Evolutionary conservation across 1,139 yeast species (phyloP).

Genomic region (Blastobotrys malaysiensis): DNA sequence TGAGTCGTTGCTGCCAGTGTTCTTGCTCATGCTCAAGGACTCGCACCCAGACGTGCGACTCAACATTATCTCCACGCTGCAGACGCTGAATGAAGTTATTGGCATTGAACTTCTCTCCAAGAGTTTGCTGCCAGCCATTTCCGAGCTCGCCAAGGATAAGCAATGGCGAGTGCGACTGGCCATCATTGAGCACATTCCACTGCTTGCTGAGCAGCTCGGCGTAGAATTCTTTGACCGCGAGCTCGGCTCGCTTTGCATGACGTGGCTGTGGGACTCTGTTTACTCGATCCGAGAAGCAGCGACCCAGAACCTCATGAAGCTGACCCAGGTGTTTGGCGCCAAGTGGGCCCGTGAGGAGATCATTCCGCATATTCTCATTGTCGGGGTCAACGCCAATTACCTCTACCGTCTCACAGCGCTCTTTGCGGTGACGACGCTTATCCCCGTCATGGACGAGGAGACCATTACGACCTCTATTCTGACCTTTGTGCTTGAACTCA

Average conservation of each 20-base stretch:
- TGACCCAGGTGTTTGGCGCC: slow-evolving; percentile 84
- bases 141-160: slow-evolving; percentile 92
- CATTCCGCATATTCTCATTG: slow-evolving; percentile 62
- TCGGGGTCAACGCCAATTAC: slow-evolving; percentile 56
- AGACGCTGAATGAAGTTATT: slow-evolving; percentile 87
- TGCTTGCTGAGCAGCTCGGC: slow-evolving; percentile 93
- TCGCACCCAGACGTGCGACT: slow-evolving; percentile 95
- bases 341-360: slow-evolving; percentile 89
- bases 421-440: slow-evolving; percentile 75
- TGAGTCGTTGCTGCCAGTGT: slow-evolving; percentile 78
- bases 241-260: slow-evolving; percentile 82
- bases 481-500: slow-evolving; percentile 71
- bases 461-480: slow-evolving; percentile 61
- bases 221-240: slow-evolving; percentile 90
- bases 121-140: slow-evolving; percentile 88
- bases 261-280: slow-evolving; percentile 98
- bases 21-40: slow-evolving; percentile 90
- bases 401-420: slow-evolving; percentile 88
- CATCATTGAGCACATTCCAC: slow-evolving; percentile 92
- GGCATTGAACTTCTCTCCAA: slow-evolving; percentile 87
- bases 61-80: slow-evolving; percentile 86
- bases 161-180: slow-evolving; percentile 98
- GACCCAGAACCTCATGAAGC: slow-evolving; percentile 69
- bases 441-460: slow-evolving; percentile 47
- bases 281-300: slow-evolving; percentile 97